Evolutionary conservation across 140 eudicot genomes (phyloP), one percentile per base, ranked within the genome.

Genomic region (Artemisia princeps): DNA sequence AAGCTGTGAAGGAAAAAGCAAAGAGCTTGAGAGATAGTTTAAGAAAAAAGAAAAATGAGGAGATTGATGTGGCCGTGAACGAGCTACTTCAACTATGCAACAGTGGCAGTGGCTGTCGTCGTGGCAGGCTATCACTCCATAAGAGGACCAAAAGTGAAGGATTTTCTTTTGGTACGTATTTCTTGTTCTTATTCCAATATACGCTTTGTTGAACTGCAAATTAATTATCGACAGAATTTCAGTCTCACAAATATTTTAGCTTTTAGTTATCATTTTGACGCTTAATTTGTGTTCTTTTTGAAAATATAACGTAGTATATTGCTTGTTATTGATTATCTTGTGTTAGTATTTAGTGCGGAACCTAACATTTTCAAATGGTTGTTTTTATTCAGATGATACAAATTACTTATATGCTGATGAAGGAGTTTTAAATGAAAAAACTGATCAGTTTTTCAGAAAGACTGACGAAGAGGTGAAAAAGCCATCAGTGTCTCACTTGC

Each of bases 111-210:
- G 55, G 55, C 2, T 49, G n/a, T 5, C 4, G 15, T 48, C n/a
- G 54, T n/a, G 54, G 54, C 54, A 3, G 55, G 55, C 55, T 49
- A 13, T 10, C 55, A 49, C 55, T 49, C 16, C 16, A 49, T 49
- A 49, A 49, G n/a, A 49, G 55, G 55, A 12, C 55, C 16, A 49
- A 49, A 49, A 49, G 55, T 49, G 55, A 49, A 49, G 55, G 55
- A 13, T 49, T 49, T 49, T 13, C n/a, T 49, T 49, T 49, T 49
- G 55, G 55, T 49, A 49, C 53, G 53, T 49, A 2, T 49, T 10
- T 49, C 17, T 49, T 5, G 3, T 49, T 49, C 7, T 10, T 2
- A 12, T 13, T 49, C 16, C 11, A 49, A 48, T 48, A 6, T 46
- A 46, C 10, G 0, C 13, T 45, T 45, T 45, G 9, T 45, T 12